Evolutionary conservation across 2,329 filamentous ascomycete species (phyloP).

Genomic region (Nigrospora osmanthi): DNA sequence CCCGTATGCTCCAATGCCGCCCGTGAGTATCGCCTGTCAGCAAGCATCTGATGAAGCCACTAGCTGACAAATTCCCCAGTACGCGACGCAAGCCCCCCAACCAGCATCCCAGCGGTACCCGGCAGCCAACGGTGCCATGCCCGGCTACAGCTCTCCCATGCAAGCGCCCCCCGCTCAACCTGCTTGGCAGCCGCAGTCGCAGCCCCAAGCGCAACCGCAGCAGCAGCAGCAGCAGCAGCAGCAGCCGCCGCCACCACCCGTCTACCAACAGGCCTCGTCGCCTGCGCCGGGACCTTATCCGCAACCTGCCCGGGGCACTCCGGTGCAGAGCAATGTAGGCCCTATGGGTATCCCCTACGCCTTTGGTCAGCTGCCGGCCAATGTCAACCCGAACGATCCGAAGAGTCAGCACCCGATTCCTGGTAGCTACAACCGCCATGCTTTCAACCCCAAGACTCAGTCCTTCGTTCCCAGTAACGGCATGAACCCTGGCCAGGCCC

Average conservation of each 20-base stretch:
- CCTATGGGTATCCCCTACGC: conserved; percentile 52
- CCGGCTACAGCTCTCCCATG: conserved; percentile 24
- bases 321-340: conserved; percentile 11
- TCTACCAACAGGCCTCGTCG: conserved; percentile 8
- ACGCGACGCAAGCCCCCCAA: conserved; percentile 24
- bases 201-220: conserved; percentile 1
- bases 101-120: conserved; percentile 24
- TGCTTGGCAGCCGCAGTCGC: conserved; percentile 18
- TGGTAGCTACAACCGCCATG: conserved; percentile 74
- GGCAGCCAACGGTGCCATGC: conserved; percentile 24
- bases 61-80: conserved; percentile 22
- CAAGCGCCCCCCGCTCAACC: conserved; percentile 23
- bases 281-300: conserved; percentile 11
- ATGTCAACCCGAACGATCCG: conserved; percentile 61
- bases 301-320: conserved; percentile 12
- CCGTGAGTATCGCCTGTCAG: conserved; percentile 28
- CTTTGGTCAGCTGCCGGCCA: conserved; percentile 70
- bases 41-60: not conserved
- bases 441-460: conserved; percentile 91
- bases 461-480: conserved; percentile 70
- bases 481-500: conserved; percentile 39
- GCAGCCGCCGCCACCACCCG: conserved; percentile 12
- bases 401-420: conserved; percentile 77
- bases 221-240: conserved; percentile 5
- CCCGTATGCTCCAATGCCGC: conserved; percentile 35